Conservation (phyloP, 2,329 filamentous ascomycete species). For the Xylaria multiplex region DNA sequence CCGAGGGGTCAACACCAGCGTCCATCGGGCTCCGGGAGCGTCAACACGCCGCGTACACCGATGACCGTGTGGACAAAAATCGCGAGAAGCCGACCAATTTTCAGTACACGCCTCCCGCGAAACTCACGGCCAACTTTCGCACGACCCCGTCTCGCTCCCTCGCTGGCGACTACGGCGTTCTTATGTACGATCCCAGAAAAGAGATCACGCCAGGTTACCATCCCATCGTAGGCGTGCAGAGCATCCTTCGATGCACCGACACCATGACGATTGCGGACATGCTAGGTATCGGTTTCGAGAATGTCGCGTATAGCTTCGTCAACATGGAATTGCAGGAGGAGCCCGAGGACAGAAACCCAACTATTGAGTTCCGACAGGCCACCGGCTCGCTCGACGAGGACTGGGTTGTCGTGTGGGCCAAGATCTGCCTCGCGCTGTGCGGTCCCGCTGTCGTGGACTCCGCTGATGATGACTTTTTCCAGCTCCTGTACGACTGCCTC, state of each 20-base stretch:
- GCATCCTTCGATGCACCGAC: slow-evolving; percentile 1
- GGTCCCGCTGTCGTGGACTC: slow-evolving; percentile 20
- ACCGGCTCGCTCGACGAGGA: slow-evolving; percentile 24
- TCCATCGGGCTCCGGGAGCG: neutral
- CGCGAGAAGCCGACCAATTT: slow-evolving; percentile 3
- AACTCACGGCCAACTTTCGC: too few species aligned
- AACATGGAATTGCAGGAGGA: neutral
- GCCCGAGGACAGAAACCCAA: neutral
- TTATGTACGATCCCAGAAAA: neutral
- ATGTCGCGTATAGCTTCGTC: slow-evolving; percentile 16
- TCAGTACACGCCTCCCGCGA: neutral
- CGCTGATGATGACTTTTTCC: slow-evolving; percentile 21
- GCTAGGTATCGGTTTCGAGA: neutral
- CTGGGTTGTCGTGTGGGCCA: slow-evolving; percentile 20
- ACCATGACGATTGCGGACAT: neutral
- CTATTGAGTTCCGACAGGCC: slow-evolving; percentile 25
- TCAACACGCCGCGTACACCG: neutral
- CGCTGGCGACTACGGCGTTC: neutral
- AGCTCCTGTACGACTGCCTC: slow-evolving; percentile 21
- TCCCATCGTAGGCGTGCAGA: neutral
- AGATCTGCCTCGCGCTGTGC: slow-evolving; percentile 25
- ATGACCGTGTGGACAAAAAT: neutral
- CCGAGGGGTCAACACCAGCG: neutral
- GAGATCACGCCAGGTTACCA: neutral
- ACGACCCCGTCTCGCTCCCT: slow-evolving; percentile 9